A percentile compares a stretch with the other conserved stretches of the same genome.
phyloP scores from a whole-genome alignment of 331 rosid genomes.

The Ulmus americana region DNA sequence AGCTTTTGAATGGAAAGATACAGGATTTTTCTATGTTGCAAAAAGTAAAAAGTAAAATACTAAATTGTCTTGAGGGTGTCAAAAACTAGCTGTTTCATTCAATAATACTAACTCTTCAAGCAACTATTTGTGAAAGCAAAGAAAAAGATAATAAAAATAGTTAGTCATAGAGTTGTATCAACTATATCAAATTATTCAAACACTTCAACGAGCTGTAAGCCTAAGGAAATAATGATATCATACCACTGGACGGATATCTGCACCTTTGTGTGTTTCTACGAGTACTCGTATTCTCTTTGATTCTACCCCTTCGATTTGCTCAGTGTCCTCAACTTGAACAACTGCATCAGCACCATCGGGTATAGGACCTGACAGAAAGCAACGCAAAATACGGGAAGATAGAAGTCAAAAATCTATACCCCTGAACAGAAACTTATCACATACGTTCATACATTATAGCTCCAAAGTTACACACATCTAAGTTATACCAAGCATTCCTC shows the following conservation, averaged over 20 bases:
- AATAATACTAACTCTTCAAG: neutral
- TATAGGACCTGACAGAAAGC: slow-evolving; percentile 56
- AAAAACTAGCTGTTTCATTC: neutral
- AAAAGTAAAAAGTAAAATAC: neutral
- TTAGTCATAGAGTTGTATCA: neutral
- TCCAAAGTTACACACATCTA: neutral
- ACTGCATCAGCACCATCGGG: slow-evolving; percentile 98
- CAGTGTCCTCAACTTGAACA: slow-evolving; percentile 86
- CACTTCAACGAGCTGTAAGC: neutral
- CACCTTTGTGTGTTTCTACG: slow-evolving; percentile 49
- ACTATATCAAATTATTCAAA: neutral
- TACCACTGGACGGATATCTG: slow-evolving; percentile 86
- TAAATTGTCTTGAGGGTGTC: neutral
- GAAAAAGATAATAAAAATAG: no score
- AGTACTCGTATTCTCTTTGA: slow-evolving; percentile 48
- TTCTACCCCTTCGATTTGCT: slow-evolving; percentile 35
- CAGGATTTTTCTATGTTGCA: neutral
- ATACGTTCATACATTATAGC: neutral
- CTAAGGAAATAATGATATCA: slow-evolving; percentile 17
- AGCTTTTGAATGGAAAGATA: neutral
- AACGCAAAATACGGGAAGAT: neutral
- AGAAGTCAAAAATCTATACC: slow-evolving; percentile 3
- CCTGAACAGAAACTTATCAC: neutral
- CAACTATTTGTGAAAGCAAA: neutral
- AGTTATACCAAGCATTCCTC: neutral